phyloP scores from a whole-genome alignment of 1,139 yeast species.

The Candida sp. region DNA sequence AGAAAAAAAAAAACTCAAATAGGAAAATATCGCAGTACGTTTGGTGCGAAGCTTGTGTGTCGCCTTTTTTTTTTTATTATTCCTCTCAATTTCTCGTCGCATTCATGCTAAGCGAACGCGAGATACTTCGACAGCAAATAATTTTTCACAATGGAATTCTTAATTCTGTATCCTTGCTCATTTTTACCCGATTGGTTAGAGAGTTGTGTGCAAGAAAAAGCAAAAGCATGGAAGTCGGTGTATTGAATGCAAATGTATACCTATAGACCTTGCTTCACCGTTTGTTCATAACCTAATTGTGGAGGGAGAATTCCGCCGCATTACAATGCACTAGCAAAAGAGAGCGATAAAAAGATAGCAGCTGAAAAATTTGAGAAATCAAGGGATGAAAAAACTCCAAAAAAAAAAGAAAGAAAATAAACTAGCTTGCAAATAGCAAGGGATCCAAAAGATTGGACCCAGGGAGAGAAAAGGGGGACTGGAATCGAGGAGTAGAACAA shows the following conservation, averaged over 20 bases:
- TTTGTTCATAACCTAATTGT: not conserved
- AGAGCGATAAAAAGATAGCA: not conserved
- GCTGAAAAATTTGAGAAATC: not conserved
- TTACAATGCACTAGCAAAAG: not conserved
- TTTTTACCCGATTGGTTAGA: not conserved
- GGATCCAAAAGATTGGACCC: not conserved
- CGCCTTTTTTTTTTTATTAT: too few relatives aligned
- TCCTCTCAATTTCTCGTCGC: not conserved
- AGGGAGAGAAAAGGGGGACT: not conserved
- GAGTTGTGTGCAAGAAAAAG: not conserved
- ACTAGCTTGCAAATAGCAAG: not conserved
- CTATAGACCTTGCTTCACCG: not conserved
- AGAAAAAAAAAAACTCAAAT: not conserved
- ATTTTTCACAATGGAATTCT: not conserved
- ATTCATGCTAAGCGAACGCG: not conserved
- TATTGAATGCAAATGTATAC: not conserved
- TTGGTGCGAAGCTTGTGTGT: not conserved
- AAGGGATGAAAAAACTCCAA: not conserved
- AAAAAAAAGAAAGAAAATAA: too few relatives aligned
- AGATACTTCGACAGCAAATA: not conserved
- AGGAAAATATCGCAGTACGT: not conserved
- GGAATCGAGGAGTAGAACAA: not conserved
- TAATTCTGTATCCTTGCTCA: too few relatives aligned
- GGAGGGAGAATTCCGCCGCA: not conserved
- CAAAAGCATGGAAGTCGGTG: not conserved